Base-by-base conservation (phyloP, 164 flowering plant genomes). In the Houttuynia cordata region DNA sequence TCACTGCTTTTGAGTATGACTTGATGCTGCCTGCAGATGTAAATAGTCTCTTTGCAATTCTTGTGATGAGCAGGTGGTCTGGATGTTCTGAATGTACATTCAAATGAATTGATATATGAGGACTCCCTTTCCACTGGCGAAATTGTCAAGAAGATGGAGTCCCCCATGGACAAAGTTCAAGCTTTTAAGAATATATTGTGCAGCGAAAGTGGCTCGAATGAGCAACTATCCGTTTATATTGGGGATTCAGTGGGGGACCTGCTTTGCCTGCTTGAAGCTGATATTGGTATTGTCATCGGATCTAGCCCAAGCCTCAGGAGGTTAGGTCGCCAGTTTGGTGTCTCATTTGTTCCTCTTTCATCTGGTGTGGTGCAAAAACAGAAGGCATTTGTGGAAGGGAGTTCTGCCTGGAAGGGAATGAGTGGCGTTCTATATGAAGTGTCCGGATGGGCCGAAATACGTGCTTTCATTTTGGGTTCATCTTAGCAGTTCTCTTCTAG, bases 221-320 rank as follows among this genome's bases (percentile, higher is more conserved):
- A 70, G 57, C 60, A 66, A 14, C 62, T 69, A 25, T 65, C 78
- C 21, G 65, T 74, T 23, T 74, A 74, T 53, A 63, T 74, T 52
- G 78, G 78, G 18, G 75, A 68, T 54, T 68, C 78, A 4, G 70
- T 74, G 56, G 75, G 75, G 17, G 78, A 74, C 42, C 57, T 74
- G 58, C 78, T 74, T 47, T 74, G 78, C 68, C 55, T 74, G 61
- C 75, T 74, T 20, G 70, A 74, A 61, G 73, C 78, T 7, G 75
- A 74, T 53, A 62, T 74, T 0, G 78, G 78, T n/a, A 68, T 74
- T 50, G 73, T 74, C 30, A 37, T 74, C 12, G 78, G 78, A 9
- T 74, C 75, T 23, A 74, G 78, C 63, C 47, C 57, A 41, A 71
- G 73, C 61, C 62, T 74, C 6, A 68, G 73, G 68, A 71, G 62